Base-by-base conservation (phyloP, 352 stramenopile genomes). In the Pythium coloratum region DNA sequence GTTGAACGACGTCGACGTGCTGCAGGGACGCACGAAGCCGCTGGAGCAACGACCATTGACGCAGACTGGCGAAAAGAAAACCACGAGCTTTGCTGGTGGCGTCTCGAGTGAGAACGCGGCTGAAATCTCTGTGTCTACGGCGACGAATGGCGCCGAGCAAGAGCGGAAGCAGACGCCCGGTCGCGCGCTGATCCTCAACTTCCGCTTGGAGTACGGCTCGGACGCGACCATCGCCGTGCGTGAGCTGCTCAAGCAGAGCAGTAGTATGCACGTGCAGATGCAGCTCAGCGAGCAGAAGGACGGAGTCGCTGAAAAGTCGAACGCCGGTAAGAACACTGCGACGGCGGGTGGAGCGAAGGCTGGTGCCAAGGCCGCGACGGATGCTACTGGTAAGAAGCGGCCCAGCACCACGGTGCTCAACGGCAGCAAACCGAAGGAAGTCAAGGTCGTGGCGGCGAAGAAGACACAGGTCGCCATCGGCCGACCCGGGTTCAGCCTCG, bases 171-270 rank as follows among this genome's bases (percentile, higher is more conserved):
- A 20, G 14, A 49, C 53, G 16, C 33, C 59, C 3, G 69, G 58
- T 9, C 64, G 65, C 12, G 69, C 69, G 28, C 30, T 76, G 26
- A 10, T 76, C 30, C 74, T 94, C 9, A 73, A 84, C 51, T 92
- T 92, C 50, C 76, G 77, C 30, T 70, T 92, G 32, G 77, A 78
- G 18, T 85, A 84, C 51, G 81, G 78, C 24, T 88, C 77, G 2
- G 82, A 99, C 79, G 96, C 96, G 12, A 99, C 93, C 14, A 97
- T 98, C 67, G 94, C 92, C 26, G 74, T 98, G 24, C 81, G 95
- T 42, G 95, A 98, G 65, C 73, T 99, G n/a, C 96, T 96, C 69
- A 98, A 98, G 75, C 81, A 84, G 72, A 97, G 72, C 77, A 98
- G 73, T 78, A 97, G 77, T 56, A 74, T 84, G 32, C 76, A 91